A percentile compares a stretch with the other conserved stretches of the same genome.
phyloP scores from a whole-genome alignment of 2,329 filamentous ascomycete species.

The Botrytis pseudocinerea region DNA sequence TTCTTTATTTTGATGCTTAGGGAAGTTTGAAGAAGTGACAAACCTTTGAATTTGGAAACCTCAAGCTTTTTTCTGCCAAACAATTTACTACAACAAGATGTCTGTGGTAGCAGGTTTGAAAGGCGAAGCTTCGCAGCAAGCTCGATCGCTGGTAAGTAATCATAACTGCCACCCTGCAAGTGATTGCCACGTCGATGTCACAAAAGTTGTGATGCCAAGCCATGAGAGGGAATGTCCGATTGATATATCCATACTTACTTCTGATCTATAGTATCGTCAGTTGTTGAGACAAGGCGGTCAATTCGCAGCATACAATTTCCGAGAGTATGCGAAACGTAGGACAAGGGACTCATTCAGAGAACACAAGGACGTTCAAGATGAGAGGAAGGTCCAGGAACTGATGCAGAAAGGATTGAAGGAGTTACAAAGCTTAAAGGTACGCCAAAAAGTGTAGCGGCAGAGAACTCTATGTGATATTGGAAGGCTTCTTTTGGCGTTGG shows the following conservation, averaged over 20 bases:
- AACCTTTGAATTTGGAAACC: conserved; percentile 14
- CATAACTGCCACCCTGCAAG: not conserved
- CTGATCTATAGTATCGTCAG: conserved; percentile 75
- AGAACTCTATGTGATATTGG: not conserved
- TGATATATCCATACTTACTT: conserved; percentile 21
- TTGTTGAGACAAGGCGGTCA: conserved; percentile 82
- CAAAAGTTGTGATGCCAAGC: not conserved
- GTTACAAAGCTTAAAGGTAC: conserved; percentile 86
- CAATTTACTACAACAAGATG: conserved; percentile 31
- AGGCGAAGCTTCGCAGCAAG: conserved; percentile 38
- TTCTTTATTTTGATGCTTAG: conserved; percentile 17
- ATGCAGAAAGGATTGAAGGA: conserved; percentile 86
- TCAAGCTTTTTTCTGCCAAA: not conserved
- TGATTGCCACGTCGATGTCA: conserved; percentile 20
- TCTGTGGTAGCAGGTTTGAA: conserved; percentile 35
- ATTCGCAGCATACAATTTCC: conserved; percentile 95
- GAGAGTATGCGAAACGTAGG: conserved; percentile 90
- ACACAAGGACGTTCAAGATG: conserved; percentile 70
- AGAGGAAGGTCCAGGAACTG: conserved; percentile 78
- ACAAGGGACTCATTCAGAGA: conserved; percentile 90
- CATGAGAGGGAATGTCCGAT: not conserved
- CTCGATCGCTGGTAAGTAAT: conserved; percentile 39
- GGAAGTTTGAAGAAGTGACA: conserved; percentile 21
- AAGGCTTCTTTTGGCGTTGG: not conserved
- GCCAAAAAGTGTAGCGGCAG: conserved; percentile 34